Evolutionary conservation across 1,139 yeast genomes (phyloP), one percentile per base, ranked within the genome.

Genomic region (Blastobotrys illinoisensis): DNA sequence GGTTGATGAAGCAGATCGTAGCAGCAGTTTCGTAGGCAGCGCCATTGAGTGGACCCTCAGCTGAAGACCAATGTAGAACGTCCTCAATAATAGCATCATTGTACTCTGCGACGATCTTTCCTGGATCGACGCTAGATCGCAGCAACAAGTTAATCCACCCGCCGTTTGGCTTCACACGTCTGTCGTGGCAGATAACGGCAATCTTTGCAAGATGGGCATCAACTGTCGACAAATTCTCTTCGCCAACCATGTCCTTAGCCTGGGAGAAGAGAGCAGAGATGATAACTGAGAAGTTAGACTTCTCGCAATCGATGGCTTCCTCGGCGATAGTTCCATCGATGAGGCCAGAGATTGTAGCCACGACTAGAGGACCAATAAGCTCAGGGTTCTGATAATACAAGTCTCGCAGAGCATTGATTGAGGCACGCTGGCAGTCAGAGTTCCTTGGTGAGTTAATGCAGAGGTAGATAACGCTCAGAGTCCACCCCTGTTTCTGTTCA

Each of bases 101-200:
- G 54, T 79, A 63, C 1, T 68, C 65, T 1, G 71, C 65, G 4
- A 86, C 79, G 49, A 89, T 69, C 3, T 67, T 63, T 19, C 86
- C 86, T 2, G 96, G 87, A 63, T 91, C 95, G 28, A 82, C 66
- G 5, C 72, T 70, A 9, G 86, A 77, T 53, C 81, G 74, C 63
- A 86, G 82, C 47, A 84, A 83, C 51, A 90, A 71, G 0, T 88
- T 88, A 46, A 90, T 86, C 99, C 99, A 93, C 1, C 87, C 85
- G 56, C 76, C 76, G 54, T 79, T 80, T 7, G 76, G 65, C 1
- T 71, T 69, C 23, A 60, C 60, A 28, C 78, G 70, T 3, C 59
- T 65, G 1, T 70, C 61, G 65, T 87, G 88, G 9, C 86, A 74
- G 9, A 81, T 65, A 24, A 86, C 71, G n/a, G 87, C 67, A 20